phyloP scores from a whole-genome alignment of 2,329 filamentous ascomycete species.

The Epichloe sibirici region DNA sequence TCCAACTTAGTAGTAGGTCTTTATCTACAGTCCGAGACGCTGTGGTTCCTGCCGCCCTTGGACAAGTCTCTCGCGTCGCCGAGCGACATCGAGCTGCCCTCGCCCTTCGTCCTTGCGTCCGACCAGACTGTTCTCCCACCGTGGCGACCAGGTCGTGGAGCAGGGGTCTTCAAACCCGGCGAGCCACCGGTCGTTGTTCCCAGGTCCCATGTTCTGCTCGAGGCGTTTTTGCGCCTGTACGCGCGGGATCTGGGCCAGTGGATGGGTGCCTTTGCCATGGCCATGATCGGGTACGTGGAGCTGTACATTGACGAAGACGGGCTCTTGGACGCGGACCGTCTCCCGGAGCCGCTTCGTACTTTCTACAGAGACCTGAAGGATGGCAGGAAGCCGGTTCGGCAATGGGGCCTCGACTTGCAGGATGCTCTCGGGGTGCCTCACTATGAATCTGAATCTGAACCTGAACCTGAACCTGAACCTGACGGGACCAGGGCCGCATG shows the following conservation, averaged over 20 bases:
- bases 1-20: background rate
- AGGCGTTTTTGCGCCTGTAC: conserved; percentile 1
- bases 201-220: background rate
- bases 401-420: no score
- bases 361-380: no score
- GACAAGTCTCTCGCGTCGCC: background rate
- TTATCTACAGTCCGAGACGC: background rate
- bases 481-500: no score
- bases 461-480: no score
- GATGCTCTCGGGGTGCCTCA: no score
- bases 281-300: background rate
- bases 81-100: background rate
- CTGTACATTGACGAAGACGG: conserved; percentile 2
- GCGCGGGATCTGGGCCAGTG: background rate
- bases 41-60: conserved; percentile 2
- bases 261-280: background rate
- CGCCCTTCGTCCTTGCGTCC: background rate
- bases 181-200: background rate
- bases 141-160: background rate
- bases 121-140: background rate
- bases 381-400: no score
- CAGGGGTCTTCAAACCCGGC: background rate
- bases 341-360: background rate
- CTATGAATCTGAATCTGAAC: no score
- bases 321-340: background rate